Evolutionary conservation across 805 yeast species (phyloP).

Genomic region (Lachancea meyersii): DNA sequence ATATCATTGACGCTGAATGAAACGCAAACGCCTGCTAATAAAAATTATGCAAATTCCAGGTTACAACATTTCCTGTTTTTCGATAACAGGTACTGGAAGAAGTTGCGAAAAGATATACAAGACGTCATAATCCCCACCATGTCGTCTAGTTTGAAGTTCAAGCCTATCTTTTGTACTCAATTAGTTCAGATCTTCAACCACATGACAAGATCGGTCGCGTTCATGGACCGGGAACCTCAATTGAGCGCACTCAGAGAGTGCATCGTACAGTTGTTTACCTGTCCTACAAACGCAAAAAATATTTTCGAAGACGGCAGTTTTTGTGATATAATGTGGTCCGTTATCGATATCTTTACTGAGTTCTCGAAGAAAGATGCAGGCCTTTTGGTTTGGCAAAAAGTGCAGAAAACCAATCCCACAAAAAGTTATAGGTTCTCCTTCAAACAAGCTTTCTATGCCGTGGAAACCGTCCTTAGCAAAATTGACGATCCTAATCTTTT

Average conservation of each 20-base stretch:
- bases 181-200: conserved; percentile 50
- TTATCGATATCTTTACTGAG: conserved; percentile 39
- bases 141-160: conserved; percentile 44
- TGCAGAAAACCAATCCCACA: conserved; percentile 30
- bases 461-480: conserved; percentile 34
- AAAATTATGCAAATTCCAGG: conserved; percentile 37
- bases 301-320: conserved; percentile 39
- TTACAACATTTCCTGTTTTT: conserved; percentile 53
- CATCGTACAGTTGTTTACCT: conserved; percentile 82
- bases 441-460: conserved; percentile 32
- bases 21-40: conserved; percentile 11
- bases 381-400: conserved; percentile 31
- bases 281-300: conserved; percentile 68
- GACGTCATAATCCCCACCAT: conserved; percentile 49
- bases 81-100: conserved; percentile 54
- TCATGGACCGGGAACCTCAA: conserved; percentile 84
- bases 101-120: conserved; percentile 43
- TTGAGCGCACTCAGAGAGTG: conserved; percentile 64
- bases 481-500: conserved; percentile 29
- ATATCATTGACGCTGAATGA: conserved; percentile 30
- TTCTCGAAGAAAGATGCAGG: conserved; percentile 36
- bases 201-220: conserved; percentile 42
- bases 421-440: conserved; percentile 32
- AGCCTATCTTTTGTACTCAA: conserved; percentile 46
- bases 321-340: conserved; percentile 43